phyloP scores from a whole-genome alignment of 2,329 filamentous ascomycete genomes.

The Lasiodiplodia gonubiensis region DNA sequence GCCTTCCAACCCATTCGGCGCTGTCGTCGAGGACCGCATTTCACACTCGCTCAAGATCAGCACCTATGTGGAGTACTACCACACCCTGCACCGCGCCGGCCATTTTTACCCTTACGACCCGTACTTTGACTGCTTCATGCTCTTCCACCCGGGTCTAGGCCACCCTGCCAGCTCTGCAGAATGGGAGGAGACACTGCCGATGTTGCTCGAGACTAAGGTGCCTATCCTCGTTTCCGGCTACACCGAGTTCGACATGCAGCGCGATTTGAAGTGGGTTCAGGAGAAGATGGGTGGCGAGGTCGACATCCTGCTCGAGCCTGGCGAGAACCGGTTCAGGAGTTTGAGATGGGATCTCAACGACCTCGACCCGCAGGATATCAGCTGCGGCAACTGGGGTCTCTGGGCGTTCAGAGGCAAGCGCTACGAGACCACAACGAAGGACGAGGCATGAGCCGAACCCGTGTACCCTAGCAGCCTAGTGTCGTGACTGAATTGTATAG shows the following conservation, averaged over 20 bases:
- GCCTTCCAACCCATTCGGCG: conserved; percentile 85
- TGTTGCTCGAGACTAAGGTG: conserved; percentile 92
- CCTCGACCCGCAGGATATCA: conserved; percentile 89
- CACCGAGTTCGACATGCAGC: conserved; percentile 91
- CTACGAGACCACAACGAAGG: conserved; percentile 71
- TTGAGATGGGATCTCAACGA: conserved; percentile 97
- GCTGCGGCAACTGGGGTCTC: conserved; percentile 94
- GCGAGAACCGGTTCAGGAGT: conserved; percentile 93
- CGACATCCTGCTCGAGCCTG: conserved; percentile 87
- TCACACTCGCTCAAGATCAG: conserved; percentile 92
- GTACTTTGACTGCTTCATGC: conserved; percentile 96
- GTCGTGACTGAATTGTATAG: background rate
- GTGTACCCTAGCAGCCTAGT: background rate
- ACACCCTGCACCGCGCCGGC: conserved; percentile 89
- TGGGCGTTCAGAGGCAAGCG: conserved; percentile 98
- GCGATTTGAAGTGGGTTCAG: conserved; percentile 88
- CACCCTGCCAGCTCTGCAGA: conserved; percentile 93
- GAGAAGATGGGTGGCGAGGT: conserved; percentile 88
- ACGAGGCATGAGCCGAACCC: conserved; percentile 34
- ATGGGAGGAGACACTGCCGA: conserved; percentile 88
- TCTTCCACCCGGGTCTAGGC: conserved; percentile 95
- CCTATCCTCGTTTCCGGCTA: conserved; percentile 95
- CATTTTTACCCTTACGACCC: conserved; percentile 95
- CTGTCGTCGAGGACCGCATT: conserved; percentile 90
- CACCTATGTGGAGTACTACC: conserved; percentile 97